These are phyloP conservation scores for Rhytidhysteron rufulum DNA, from an alignment of 2,329 filamentous ascomycete species.

Conservation along the genomic window DNA sequence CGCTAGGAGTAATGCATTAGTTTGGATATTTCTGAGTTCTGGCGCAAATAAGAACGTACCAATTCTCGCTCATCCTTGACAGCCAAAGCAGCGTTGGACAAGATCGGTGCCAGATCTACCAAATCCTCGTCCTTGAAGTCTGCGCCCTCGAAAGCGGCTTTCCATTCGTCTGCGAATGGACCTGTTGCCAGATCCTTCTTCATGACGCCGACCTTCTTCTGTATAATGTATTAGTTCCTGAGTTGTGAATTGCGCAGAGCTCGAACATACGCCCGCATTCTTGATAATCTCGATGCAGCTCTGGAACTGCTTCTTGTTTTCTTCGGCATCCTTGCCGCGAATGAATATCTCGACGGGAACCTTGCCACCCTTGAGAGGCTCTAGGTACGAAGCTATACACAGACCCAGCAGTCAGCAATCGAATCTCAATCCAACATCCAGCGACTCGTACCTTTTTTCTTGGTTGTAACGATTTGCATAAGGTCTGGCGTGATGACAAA, in stretches of 20 bases:
- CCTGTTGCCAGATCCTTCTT: slow-evolving; percentile 80
- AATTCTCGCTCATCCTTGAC: slow-evolving; percentile 95
- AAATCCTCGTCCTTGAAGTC: slow-evolving; percentile 83
- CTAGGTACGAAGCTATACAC: slow-evolving; percentile 77
- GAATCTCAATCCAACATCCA: slow-evolving; percentile 3
- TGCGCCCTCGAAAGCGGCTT: slow-evolving; percentile 66
- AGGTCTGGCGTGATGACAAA: slow-evolving; percentile 87
- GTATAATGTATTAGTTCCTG: slow-evolving; percentile 9
- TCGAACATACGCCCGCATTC: slow-evolving; percentile 67
- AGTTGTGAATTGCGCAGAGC: background rate
- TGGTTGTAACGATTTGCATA: slow-evolving; percentile 89
- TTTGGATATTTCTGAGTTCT: background rate
- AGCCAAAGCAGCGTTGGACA: slow-evolving; percentile 80
- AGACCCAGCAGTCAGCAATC: slow-evolving; percentile 30
- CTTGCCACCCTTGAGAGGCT: slow-evolving; percentile 86
- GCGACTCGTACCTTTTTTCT: slow-evolving; percentile 76
- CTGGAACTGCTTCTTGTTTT: slow-evolving; percentile 86
- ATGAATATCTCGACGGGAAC: slow-evolving; percentile 90
- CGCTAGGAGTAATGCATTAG: slow-evolving; percentile 49
- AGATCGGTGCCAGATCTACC: slow-evolving; percentile 76
- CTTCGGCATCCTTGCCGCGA: slow-evolving; percentile 83
- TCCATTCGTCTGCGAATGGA: slow-evolving; percentile 96
- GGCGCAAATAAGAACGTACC: slow-evolving; percentile 37
- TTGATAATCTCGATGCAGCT: slow-evolving; percentile 85
- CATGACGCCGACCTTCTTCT: slow-evolving; percentile 88